Conservation (phyloP, 1,284 basidiomycete species). For the Leccinum holopus region DNA sequence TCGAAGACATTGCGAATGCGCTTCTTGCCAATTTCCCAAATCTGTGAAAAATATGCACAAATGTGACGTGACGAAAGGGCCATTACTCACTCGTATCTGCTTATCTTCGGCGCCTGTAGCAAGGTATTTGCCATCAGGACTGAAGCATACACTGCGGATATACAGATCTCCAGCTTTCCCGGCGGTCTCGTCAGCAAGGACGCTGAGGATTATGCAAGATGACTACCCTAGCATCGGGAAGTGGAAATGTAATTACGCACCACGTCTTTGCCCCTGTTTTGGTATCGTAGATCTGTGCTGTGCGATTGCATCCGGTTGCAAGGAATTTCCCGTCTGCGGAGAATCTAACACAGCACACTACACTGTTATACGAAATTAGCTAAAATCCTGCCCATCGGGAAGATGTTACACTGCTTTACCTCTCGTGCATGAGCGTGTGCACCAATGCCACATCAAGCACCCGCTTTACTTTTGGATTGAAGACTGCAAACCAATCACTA, state of each 20-base stretch:
- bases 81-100: conserved; percentile 66
- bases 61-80: conserved; percentile 7
- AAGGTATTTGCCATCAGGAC: conserved; percentile 76
- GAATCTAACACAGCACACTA: conserved; percentile 82
- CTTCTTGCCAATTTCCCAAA: conserved; percentile 83
- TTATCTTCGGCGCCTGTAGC: conserved; percentile 86
- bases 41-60: conserved; percentile 42
- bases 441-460: conserved; percentile 86
- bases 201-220: conserved; percentile 40
- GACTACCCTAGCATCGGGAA: conserved; percentile 11
- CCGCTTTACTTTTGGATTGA: conserved; percentile 84
- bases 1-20: conserved; percentile 73
- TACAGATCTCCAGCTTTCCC: conserved; percentile 74
- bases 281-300: conserved; percentile 75
- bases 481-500: conserved; percentile 93
- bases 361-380: conserved; percentile 40
- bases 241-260: conserved; percentile 34
- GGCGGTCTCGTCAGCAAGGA: conserved; percentile 66
- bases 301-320: conserved; percentile 78
- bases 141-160: conserved; percentile 83
- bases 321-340: conserved; percentile 78
- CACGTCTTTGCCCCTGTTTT: conserved; percentile 67
- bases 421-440: conserved; percentile 92
- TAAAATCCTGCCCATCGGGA: neutral
- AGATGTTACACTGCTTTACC: conserved; percentile 48